These are phyloP conservation scores for Citrus sp. DNA, from an alignment of 345 rosid genomes.

Conservation along the genomic window DNA sequence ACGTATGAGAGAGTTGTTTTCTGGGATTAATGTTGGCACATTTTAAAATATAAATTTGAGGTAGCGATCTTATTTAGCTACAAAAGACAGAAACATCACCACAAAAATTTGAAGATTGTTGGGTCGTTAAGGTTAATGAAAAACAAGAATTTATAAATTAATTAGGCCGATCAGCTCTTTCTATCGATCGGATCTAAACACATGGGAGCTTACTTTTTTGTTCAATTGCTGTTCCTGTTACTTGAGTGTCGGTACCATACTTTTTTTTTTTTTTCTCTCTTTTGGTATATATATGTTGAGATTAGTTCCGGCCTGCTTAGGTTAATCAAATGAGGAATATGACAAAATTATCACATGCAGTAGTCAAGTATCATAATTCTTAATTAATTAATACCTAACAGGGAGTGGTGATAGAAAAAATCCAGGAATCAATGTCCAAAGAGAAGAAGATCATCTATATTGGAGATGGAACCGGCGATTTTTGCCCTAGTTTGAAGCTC, in stretches of 20 bases:
- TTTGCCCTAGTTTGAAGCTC: slow-evolving; percentile 75
- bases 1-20: too few species aligned
- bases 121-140: too few species aligned
- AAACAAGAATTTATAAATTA: too few species aligned
- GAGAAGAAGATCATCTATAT: slow-evolving; percentile 60
- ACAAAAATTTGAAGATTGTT: too few species aligned
- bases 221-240: too few species aligned
- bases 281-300: too few species aligned
- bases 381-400: slow-evolving; percentile 13
- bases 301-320: neutral
- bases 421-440: slow-evolving; percentile 44
- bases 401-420: slow-evolving; percentile 69
- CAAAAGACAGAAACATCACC: too few species aligned
- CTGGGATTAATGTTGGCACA: too few species aligned
- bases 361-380: neutral
- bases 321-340: neutral
- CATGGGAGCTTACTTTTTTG: neutral
- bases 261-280: too few species aligned
- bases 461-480: slow-evolving; percentile 85
- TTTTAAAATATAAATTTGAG: too few species aligned
- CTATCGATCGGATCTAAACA: neutral
- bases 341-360: slow-evolving; percentile 9
- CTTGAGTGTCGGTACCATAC: too few species aligned
- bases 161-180: neutral
- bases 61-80: too few species aligned